Evolutionary conservation across 164 flowering plant genomes (phyloP).

Genomic region (Paratinospora sagittata): DNA sequence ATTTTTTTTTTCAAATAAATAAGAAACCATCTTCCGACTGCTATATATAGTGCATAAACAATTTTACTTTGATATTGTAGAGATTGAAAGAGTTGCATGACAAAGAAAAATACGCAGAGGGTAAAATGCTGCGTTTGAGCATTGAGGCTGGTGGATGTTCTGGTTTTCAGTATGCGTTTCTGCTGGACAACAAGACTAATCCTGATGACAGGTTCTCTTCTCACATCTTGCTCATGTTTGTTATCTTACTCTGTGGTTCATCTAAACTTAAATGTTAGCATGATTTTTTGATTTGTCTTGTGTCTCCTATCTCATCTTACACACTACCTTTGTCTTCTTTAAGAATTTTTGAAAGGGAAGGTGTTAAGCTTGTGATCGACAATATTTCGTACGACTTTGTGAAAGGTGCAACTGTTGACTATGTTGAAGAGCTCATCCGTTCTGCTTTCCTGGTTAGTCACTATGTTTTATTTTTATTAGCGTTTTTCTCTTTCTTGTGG

Average conservation of each 20-base stretch:
- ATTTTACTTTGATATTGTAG: conserved; percentile 30
- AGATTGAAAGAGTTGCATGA: conserved; percentile 83
- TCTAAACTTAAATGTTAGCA: neutral
- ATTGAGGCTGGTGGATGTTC: conserved; percentile 98
- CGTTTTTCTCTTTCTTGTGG: neutral
- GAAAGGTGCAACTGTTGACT: conserved; percentile 94
- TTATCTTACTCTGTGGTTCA: neutral
- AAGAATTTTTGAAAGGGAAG: conserved; percentile 83
- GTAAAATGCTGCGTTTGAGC: conserved; percentile 76
- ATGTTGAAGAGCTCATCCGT: conserved; percentile 78
- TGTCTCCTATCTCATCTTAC: neutral
- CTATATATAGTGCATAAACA: neutral
- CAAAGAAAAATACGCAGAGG: conserved; percentile 36
- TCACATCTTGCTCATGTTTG: neutral
- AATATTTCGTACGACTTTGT: conserved; percentile 81
- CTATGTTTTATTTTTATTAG: neutral
- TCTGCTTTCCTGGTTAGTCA: conserved; percentile 54
- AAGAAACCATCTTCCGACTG: no score
- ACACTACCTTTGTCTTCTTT: conserved; percentile 8
- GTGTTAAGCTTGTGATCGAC: conserved; percentile 88
- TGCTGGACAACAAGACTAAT: conserved; percentile 55
- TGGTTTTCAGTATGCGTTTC: conserved; percentile 87
- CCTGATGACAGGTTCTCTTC: conserved; percentile 71
- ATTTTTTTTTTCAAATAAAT: no score
- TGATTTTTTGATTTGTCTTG: neutral